Conservation (phyloP, 2,329 filamentous ascomycete species). For the Alternaria panax region DNA sequence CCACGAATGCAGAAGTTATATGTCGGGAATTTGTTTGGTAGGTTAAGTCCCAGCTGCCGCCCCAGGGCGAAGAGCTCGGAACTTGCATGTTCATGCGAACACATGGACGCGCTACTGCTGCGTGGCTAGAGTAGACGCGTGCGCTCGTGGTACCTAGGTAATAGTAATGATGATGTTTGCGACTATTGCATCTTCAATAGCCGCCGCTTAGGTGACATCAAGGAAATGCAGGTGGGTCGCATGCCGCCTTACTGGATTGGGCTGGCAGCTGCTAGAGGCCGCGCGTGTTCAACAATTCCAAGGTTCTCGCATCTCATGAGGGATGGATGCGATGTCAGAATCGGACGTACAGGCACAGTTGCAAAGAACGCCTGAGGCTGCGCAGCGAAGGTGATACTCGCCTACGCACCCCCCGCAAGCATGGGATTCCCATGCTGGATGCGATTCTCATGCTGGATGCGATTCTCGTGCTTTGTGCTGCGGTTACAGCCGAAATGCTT, state of each 20-base stretch:
- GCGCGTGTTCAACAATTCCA: slow-evolving; percentile 15
- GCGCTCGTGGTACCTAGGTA: not conserved
- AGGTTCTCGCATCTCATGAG: slow-evolving; percentile 4
- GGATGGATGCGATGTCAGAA: not conserved
- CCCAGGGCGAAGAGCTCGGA: not conserved
- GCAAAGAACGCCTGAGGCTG: not conserved
- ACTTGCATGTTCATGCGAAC: not conserved
- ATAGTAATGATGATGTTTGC: not conserved
- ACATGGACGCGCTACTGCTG: not conserved
- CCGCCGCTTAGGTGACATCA: not conserved
- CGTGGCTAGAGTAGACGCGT: not conserved
- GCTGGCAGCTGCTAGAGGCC: slow-evolving; percentile 5
- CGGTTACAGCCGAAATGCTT: slow-evolving; percentile 3
- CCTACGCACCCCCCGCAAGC: not conserved
- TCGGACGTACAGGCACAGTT: not conserved
- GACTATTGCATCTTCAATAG: not conserved
- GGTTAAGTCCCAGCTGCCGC: not conserved
- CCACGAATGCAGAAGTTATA: slow-evolving; percentile 1
- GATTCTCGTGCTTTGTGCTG: not conserved
- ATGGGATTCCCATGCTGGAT: not conserved
- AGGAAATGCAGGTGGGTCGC: slow-evolving; percentile 1
- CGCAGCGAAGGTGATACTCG: not conserved
- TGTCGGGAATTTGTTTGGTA: not conserved
- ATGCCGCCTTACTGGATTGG: slow-evolving; percentile 9
- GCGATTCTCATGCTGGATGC: not conserved